These are phyloP conservation scores for Fusarium sp. DNA, from an alignment of 2,329 filamentous ascomycete genomes.

Conservation along the genomic window DNA sequence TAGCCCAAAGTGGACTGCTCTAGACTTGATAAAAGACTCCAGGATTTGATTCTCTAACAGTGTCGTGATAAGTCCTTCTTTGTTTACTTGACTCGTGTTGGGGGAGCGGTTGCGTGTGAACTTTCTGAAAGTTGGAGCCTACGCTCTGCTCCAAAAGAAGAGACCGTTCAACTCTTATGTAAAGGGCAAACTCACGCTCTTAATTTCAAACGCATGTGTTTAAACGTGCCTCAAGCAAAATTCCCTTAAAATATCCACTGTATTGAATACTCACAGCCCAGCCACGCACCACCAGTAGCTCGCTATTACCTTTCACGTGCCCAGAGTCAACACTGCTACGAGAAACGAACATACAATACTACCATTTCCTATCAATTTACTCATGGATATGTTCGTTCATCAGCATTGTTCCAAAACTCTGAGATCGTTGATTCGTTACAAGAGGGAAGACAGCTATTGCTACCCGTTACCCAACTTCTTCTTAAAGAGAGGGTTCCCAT, in stretches of 20 bases:
- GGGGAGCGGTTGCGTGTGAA: neutral
- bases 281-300: neutral
- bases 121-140: neutral
- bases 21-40: fast-evolving
- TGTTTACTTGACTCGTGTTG: no score
- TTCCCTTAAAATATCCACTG: no score
- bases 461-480: neutral
- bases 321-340: no score
- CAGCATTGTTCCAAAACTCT: neutral
- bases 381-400: neutral
- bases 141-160: neutral
- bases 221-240: no score
- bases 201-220: slow-evolving; percentile 19
- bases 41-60: fast-evolving
- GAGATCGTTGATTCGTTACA: neutral
- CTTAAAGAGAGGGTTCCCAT: slow-evolving; percentile 73
- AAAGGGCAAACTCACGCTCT: fast-evolving
- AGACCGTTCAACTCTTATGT: fast-evolving
- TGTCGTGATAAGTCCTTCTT: no score
- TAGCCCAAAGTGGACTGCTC: neutral
- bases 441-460: neutral
- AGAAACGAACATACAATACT: no score
- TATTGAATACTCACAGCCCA: neutral
- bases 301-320: neutral
- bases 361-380: neutral